These are phyloP conservation scores for Phytopythium chamaehyphon DNA, from an alignment of 352 stramenopile species.

Conservation along the genomic window DNA sequence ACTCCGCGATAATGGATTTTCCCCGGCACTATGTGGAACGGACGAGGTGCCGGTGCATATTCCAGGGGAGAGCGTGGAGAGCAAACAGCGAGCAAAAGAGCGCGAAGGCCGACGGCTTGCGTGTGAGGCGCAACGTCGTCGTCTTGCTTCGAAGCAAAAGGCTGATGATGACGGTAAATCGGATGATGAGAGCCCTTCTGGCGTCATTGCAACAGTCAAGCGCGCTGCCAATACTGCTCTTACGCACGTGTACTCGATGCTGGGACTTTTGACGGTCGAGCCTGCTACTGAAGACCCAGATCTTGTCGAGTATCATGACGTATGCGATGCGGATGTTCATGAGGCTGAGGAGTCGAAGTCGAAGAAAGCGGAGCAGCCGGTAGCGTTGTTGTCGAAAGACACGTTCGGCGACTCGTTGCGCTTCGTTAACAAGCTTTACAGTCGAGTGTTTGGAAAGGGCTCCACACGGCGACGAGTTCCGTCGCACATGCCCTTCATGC, in stretches of 20 bases:
- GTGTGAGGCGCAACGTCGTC: slow-evolving; percentile 56
- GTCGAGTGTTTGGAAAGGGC: slow-evolving; percentile 83
- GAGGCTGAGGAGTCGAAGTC: slow-evolving; percentile 2
- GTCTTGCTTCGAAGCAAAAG: slow-evolving; percentile 30
- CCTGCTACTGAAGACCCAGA: slow-evolving; percentile 43
- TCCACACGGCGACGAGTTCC: slow-evolving; percentile 74
- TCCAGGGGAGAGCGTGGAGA: slow-evolving; percentile 1
- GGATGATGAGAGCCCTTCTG: slow-evolving; percentile 11
- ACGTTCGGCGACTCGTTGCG: slow-evolving; percentile 91
- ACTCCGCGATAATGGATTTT: slow-evolving; percentile 34
- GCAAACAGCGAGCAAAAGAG: slow-evolving; percentile 32
- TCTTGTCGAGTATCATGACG: slow-evolving; percentile 67
- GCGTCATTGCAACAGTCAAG: not conserved
- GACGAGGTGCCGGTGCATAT: slow-evolving; percentile 36
- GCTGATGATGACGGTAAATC: slow-evolving; percentile 18
- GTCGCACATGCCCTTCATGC: slow-evolving; percentile 94
- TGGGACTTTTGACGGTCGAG: slow-evolving; percentile 41
- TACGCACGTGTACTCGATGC: slow-evolving; percentile 18
- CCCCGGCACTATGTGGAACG: slow-evolving; percentile 33
- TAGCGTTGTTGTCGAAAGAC: slow-evolving; percentile 73
- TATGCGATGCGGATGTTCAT: slow-evolving; percentile 25
- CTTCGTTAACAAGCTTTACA: slow-evolving; percentile 92
- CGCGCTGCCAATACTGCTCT: slow-evolving; percentile 6
- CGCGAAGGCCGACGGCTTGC: slow-evolving; percentile 57
- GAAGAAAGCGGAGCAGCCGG: slow-evolving; percentile 11